These are phyloP conservation scores for Puccinia triticina DNA, from an alignment of 1,284 basidiomycete genomes.

Conservation along the genomic window DNA sequence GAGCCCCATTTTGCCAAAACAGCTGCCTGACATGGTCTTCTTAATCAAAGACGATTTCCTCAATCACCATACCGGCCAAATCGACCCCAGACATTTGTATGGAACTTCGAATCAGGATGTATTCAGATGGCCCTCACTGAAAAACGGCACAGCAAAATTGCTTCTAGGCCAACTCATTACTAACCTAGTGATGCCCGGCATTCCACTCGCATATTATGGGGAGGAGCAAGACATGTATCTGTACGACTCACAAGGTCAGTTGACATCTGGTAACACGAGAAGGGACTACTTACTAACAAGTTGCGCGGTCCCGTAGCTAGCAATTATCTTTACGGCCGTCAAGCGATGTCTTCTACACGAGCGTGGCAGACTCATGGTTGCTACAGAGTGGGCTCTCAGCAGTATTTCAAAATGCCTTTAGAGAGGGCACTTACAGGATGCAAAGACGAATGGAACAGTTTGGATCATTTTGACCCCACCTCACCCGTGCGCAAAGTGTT, in stretches of 20 bases:
- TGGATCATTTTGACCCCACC: constrained; percentile 93
- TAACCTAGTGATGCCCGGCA: constrained; percentile 79
- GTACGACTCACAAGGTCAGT: constrained; percentile 49
- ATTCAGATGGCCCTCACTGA: constrained; percentile 83
- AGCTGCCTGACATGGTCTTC: not conserved
- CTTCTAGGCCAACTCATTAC: constrained; percentile 76
- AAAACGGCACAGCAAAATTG: constrained; percentile 76
- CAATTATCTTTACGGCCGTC: constrained; percentile 68
- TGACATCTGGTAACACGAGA: constrained; percentile 67
- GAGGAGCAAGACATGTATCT: constrained; percentile 52
- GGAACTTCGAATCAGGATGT: constrained; percentile 86
- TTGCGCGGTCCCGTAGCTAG: not conserved
- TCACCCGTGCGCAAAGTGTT: constrained; percentile 73
- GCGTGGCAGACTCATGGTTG: constrained; percentile 92
- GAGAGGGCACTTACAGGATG: constrained; percentile 77
- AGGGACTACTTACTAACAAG: not conserved
- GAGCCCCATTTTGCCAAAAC: not conserved
- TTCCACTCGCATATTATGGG: constrained; percentile 67
- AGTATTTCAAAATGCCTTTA: constrained; percentile 86
- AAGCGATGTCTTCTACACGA: constrained; percentile 78
- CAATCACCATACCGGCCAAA: constrained; percentile 68
- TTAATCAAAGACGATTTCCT: constrained; percentile 69
- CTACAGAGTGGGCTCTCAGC: constrained; percentile 80
- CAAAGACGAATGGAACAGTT: constrained; percentile 80
- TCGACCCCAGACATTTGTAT: constrained; percentile 84